Base-by-base conservation (phyloP, 371 early-diverging fungal genomes). In the Mucor sp. region DNA sequence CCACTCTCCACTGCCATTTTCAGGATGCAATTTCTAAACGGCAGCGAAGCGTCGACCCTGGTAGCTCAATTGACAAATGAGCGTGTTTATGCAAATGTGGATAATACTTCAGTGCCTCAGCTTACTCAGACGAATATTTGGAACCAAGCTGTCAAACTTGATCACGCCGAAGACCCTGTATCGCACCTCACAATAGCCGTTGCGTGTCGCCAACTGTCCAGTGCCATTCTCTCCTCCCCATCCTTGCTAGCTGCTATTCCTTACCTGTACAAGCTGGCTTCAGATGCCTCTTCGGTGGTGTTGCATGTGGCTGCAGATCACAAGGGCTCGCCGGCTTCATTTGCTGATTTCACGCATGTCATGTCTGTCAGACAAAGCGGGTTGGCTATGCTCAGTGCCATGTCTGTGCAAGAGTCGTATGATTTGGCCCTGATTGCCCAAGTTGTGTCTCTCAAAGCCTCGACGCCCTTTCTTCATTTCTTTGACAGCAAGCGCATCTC, bases 331-430 rank as follows among this genome's bases (percentile, higher is more conserved):
- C 67, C n/a, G 59, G 15, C 37, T 35, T 50, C 77, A 4, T 80
- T 69, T 62, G 78, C 69, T 39, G 86, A 86, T 62, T 68, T 83
- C 39, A 76, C 91, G 39, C 81, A 89, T 59, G 85, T 93, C 27
- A 80, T 91, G 76, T 88, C 92, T 9, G 87, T 92, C 6, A 83
- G 93, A 57, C 89, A 92, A 71, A 85, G 92, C 35, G 94, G 94
- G 27, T 86, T 87, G 39, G 87, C 86, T 5, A 48, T 94, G 56
- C 65, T 95, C 56, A 85, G 88, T 65, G 90, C 93, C 37, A 71
- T 84, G 27, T 79, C 81, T 53, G 82, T 84, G 8, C 91, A 93
- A 78, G 86, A 90, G 58, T 87, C 89, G 5, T 82, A 89, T 35
- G 91, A 94, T 72, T 75, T 88, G 63, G 86, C 84, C 14, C 67